Evolutionary conservation across 2,329 filamentous ascomycete genomes (phyloP).

Genomic region (Sporothrix globosa): DNA sequence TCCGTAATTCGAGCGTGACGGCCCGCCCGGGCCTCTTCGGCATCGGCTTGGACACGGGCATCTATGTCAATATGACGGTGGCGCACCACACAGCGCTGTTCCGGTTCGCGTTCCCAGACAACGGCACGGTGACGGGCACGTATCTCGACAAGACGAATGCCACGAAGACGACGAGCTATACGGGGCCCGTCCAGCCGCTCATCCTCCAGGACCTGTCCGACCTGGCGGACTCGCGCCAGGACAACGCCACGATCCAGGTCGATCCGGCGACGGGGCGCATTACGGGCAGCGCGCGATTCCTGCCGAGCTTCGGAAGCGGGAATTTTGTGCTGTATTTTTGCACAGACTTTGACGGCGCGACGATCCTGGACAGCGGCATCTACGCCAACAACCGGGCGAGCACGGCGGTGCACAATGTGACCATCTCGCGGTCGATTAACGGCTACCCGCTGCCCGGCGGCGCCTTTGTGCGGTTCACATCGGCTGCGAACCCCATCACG

Average conservation of each 20-base stretch:
- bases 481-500: conserved; percentile 55
- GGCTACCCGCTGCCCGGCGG: conserved; percentile 62
- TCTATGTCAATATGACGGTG: conserved; percentile 68
- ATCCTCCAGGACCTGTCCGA: conserved; percentile 69
- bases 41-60: conserved; percentile 60
- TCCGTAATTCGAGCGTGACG: conserved; percentile 55
- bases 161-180: neutral
- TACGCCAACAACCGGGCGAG: conserved; percentile 62
- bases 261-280: conserved; percentile 61
- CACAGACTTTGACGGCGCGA: conserved; percentile 65
- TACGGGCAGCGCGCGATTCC: conserved; percentile 64
- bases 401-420: conserved; percentile 51
- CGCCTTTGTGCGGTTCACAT: conserved; percentile 65
- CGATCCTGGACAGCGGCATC: conserved; percentile 62
- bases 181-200: conserved; percentile 54
- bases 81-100: conserved; percentile 69
- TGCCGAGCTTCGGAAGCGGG: conserved; percentile 67
- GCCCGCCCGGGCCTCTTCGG: conserved; percentile 68
- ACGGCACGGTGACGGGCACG: conserved; percentile 39
- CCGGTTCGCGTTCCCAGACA: conserved; percentile 63
- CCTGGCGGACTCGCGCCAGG: conserved; percentile 62
- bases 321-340: conserved; percentile 66
- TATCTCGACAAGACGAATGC: conserved; percentile 15
- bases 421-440: conserved; percentile 55
- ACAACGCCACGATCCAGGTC: conserved; percentile 60